These are phyloP conservation scores for Pythium guiyangense DNA, from an alignment of 352 stramenopile genomes.

Conservation along the genomic window DNA sequence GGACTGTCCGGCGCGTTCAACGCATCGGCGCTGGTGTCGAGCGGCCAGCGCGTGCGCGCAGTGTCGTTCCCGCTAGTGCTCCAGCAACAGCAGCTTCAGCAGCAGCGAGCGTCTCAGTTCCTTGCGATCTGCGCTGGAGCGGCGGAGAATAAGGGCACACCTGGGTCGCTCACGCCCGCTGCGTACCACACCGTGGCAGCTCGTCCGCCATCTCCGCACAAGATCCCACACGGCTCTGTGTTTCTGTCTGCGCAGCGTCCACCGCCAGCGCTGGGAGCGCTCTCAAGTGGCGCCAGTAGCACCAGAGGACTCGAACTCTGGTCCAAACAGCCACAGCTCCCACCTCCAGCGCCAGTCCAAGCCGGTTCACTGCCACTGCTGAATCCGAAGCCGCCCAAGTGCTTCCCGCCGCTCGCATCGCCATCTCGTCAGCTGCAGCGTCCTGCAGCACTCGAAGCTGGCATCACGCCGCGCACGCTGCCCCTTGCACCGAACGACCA, in stretches of 20 bases:
- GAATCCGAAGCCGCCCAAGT: conserved; percentile 10
- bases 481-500: conserved; percentile 6
- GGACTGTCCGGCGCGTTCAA: neutral
- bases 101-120: conserved; percentile 3
- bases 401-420: conserved; percentile 10
- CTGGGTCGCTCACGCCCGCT: neutral
- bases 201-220: conserved; percentile 24
- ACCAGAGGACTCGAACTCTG: neutral
- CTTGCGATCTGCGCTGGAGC: conserved; percentile 10
- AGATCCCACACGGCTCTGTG: conserved; percentile 26
- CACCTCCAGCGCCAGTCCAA: neutral
- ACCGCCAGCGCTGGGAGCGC: neutral
- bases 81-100: conserved; percentile 4
- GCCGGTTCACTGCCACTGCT: conserved; percentile 3
- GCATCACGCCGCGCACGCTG: conserved; percentile 1
- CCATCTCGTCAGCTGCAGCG: conserved; percentile 1
- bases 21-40: neutral
- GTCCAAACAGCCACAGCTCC: neutral
- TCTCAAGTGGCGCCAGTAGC: neutral
- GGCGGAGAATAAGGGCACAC: conserved; percentile 7
- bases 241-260: conserved; percentile 17
- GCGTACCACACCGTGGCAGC: conserved; percentile 20
- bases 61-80: conserved; percentile 28
- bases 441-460: neutral
- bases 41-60: conserved; percentile 16